Conservation (phyloP, 1,139 yeast species). For the Kurtzmaniella natalensis region DNA sequence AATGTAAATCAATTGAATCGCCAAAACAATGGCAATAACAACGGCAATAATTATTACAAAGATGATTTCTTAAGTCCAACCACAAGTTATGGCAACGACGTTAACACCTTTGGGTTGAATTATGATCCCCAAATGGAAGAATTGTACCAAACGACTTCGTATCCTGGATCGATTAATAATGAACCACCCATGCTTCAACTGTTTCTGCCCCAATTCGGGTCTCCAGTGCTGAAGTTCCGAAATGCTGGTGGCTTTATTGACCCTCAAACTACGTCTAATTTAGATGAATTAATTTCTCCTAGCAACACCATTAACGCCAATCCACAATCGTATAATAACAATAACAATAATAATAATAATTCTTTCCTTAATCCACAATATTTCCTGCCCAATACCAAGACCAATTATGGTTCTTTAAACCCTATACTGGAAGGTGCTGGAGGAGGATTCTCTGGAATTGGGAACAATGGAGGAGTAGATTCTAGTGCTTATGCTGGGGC, state of each 20-base stretch:
- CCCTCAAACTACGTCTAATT: slow-evolving; percentile 6
- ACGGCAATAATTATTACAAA: background rate
- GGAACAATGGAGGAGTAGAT: too few relatives aligned
- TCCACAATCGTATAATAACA: slow-evolving; percentile 3
- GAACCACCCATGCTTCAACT: slow-evolving; percentile 1
- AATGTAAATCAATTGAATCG: background rate
- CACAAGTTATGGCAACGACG: slow-evolving; percentile 6
- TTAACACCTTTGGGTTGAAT: slow-evolving; percentile 5
- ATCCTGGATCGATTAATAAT: slow-evolving; percentile 3
- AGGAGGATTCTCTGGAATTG: too few relatives aligned
- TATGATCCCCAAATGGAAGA: slow-evolving; percentile 9
- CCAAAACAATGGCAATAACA: background rate
- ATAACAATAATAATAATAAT: slow-evolving; percentile 16
- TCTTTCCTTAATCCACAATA: slow-evolving; percentile 36
- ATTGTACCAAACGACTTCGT: slow-evolving; percentile 5
- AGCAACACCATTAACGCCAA: slow-evolving; percentile 6
- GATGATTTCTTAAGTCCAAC: slow-evolving; percentile 6
- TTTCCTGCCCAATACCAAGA: slow-evolving; percentile 36
- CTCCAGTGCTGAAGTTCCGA: background rate
- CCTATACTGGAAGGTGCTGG: slow-evolving; percentile 36
- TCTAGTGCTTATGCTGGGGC: too few relatives aligned
- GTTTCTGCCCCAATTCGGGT: slow-evolving; percentile 3
- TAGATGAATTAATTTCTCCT: slow-evolving; percentile 10
- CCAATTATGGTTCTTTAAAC: slow-evolving; percentile 25
- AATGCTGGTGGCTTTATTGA: slow-evolving; percentile 1